Evolutionary conservation across 345 rosid genomes (phyloP), one percentile per base, ranked within the genome.

Genomic region (Tarenaya hassleriana): DNA sequence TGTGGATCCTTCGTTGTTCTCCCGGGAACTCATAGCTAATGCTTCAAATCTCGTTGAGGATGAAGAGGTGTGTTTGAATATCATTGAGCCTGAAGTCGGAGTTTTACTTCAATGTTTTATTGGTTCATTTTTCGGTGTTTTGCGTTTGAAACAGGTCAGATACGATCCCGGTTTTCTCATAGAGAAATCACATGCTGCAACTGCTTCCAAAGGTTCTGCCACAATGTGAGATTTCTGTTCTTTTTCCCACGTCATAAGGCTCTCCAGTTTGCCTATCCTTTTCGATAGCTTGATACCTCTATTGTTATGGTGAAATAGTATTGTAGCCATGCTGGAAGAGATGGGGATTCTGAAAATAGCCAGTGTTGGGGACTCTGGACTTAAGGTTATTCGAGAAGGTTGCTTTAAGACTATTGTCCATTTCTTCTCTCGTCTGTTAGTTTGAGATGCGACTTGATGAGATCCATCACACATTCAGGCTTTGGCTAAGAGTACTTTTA

Each of bases 331-430:
- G 92, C 70, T 80, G 67, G 92, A 84, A 72, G 82, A 74, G 37
- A 62, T 70, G 16, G 85, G 98, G 48, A 54, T 58, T 40, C 69
- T 91, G 33, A 91, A 77, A 73, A 68, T 82, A 10, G 89, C 92
- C 24, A 82, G 73, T 72, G 77, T 82, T 16, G 96, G 96, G 40
- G 95, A 91, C 64, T 87, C 95, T 73, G 98, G 96, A 70, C 68
- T 86, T 49, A 77, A 72, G 66, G 72, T 77, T 55, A 69, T 91
- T 45, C 80, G 94, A n/a, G 43, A 75, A 68, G 95, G 94, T 83
- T 15, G 32, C 0, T 13, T 37, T n/a, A 10, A 10, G 11, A 7
- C 40, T 24, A 40, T 27, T 18, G 9, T 10, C 2, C 10, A 16
- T 19, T 15, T 16, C 29, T 31, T n/a, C 34, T 11, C 31, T 17